phyloP scores from a whole-genome alignment of 305 asterid genomes.

The Fraxinus greggii region DNA sequence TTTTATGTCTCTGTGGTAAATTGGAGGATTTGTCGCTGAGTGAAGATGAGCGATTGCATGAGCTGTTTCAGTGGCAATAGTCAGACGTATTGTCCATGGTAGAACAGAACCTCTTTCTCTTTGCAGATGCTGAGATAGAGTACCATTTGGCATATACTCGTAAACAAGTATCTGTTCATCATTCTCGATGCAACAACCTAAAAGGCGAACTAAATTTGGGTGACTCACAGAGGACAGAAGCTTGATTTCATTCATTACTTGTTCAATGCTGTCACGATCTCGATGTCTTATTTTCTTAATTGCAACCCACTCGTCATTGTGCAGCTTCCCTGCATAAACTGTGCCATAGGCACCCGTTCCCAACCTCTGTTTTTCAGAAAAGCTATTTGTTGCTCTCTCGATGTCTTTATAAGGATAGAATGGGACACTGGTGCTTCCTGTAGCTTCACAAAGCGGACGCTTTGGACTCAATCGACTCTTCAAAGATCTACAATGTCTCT shows the following conservation, averaged over 20 bases:
- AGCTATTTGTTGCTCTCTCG: constrained; percentile 73
- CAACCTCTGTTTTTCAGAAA: constrained; percentile 69
- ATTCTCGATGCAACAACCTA: constrained; percentile 87
- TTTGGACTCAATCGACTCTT: constrained; percentile 51
- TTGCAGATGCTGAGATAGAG: constrained; percentile 86
- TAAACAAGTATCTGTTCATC: constrained; percentile 91
- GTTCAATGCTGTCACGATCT: constrained; percentile 67
- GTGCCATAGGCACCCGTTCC: constrained; percentile 98
- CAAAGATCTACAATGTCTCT: constrained; percentile 40
- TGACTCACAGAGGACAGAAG: constrained; percentile 92
- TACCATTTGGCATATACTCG: constrained; percentile 89
- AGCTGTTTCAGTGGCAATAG: constrained; percentile 87
- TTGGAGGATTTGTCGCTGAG: constrained; percentile 77
- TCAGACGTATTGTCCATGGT: constrained; percentile 88
- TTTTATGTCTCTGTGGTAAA: constrained; percentile 86
- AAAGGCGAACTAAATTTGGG: constrained; percentile 80
- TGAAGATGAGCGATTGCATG: constrained; percentile 89
- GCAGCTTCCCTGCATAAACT: constrained; percentile 82
- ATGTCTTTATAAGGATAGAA: constrained; percentile 73
- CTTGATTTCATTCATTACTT: constrained; percentile 93
- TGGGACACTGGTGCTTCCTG: constrained; percentile 64
- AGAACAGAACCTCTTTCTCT: constrained; percentile 63
- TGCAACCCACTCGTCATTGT: constrained; percentile 70
- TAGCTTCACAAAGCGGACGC: constrained; percentile 69
- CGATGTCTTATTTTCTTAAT: constrained; percentile 69